Conservation (phyloP, 768 basidiomycete species). For the Boletellus ananiceps region DNA sequence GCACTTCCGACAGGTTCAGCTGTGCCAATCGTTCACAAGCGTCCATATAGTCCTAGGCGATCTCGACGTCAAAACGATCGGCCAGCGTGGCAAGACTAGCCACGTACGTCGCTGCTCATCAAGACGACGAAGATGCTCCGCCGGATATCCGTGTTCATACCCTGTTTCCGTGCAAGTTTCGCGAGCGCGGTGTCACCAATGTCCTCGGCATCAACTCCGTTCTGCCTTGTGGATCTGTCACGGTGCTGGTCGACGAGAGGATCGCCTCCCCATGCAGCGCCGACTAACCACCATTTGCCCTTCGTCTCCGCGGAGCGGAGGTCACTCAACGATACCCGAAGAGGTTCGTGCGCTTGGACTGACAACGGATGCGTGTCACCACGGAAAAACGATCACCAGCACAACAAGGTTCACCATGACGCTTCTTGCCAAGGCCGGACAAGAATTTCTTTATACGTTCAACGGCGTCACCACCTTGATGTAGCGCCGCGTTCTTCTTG, state of each 20-base stretch:
- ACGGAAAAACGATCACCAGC: background rate
- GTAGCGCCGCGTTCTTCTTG: slow-evolving; percentile 59
- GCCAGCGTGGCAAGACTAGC: background rate
- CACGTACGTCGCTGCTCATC: slow-evolving; percentile 89
- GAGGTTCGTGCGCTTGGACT: slow-evolving; percentile 82
- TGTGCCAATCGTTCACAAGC: slow-evolving; percentile 88
- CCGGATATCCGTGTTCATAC: slow-evolving; percentile 97
- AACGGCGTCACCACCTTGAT: slow-evolving; percentile 70
- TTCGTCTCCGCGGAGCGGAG: slow-evolving; percentile 76
- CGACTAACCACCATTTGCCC: slow-evolving; percentile 99
- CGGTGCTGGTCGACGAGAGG: slow-evolving; percentile 74
- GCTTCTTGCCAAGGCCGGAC: slow-evolving; percentile 66
- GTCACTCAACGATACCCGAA: slow-evolving; percentile 83
- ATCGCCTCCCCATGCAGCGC: slow-evolving; percentile 92
- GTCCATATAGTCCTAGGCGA: slow-evolving; percentile 86
- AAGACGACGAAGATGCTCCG: slow-evolving; percentile 87
- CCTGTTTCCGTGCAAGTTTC: slow-evolving; percentile 87
- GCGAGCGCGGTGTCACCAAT: slow-evolving; percentile 43
- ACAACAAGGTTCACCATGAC: slow-evolving; percentile 47
- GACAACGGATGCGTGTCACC: slow-evolving; percentile 1
- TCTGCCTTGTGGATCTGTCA: slow-evolving; percentile 15
- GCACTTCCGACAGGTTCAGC: slow-evolving; percentile 78
- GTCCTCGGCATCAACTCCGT: slow-evolving; percentile 29
- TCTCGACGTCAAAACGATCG: background rate
- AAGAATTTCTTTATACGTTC: slow-evolving; percentile 89